Evolutionary conservation across 345 rosid genomes (phyloP), one percentile per base, ranked within the genome.

Genomic region (Physaria fendleri): DNA sequence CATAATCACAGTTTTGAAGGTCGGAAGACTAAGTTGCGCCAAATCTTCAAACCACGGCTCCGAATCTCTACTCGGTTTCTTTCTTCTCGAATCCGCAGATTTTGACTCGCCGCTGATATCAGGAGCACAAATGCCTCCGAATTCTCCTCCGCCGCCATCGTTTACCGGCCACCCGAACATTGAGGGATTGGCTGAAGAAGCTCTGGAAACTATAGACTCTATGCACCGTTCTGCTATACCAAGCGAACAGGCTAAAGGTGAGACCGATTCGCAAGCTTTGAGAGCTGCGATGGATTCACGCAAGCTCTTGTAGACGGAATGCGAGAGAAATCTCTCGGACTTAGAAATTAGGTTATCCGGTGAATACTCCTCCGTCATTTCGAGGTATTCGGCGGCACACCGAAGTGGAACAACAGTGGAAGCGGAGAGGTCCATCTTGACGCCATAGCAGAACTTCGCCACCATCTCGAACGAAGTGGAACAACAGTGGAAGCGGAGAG

Each of bases 381-480:
- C 91, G 0, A 90, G 91, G 15, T 74, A 73, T 75, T 87, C 89
- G 5, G 81, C 95, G 35, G 89, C 97, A 69, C 95, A 90, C 20
- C 85, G 90, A 54, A 90, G 94, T 5, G 73, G 87, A 2, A 72
- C 85, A 20, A 74, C 88, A 42, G 66, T 82, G 59, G 83, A 68
- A 62, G 91, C 47, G 2, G 84, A 68, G 57, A 87, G 54, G 18
- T 83, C 90, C 64, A 85, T 46, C 32, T 82, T 90, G 44, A 83
- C 84, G 8, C 91, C 94, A 77, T 90, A 90, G 67, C 94, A 83
- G 72, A 83, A 80, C 81, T 85, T 90, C 17, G 82, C 87, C 10
- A 77, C 83, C 74, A 74, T 63, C 75, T 90, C 91, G 72, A 90
- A 90, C 88, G 94, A 50, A 93, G 97, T 0, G 85, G 97, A 3